Evolutionary conservation across 78 protist genomes (phyloP).

Genomic region (slime mould (Dictyostelium discoideum)): DNA sequence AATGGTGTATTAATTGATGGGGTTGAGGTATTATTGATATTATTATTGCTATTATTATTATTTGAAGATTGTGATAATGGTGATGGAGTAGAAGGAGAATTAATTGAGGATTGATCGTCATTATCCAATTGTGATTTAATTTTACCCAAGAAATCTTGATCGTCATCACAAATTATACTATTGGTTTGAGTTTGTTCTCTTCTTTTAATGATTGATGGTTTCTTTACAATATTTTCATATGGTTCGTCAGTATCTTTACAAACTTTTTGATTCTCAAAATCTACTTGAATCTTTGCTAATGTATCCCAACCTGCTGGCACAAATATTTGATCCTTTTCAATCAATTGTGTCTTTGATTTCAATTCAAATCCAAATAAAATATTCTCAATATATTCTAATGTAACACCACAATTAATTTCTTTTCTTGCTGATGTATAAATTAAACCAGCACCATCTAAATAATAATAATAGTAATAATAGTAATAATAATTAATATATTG

Average conservation of each 20-base stretch:
- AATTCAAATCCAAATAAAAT: constrained; percentile 78
- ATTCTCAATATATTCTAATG: constrained; percentile 70
- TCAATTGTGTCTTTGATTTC: constrained; percentile 57
- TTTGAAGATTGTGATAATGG: background rate
- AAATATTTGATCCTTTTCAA: constrained; percentile 82
- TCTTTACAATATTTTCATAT: constrained; percentile 66
- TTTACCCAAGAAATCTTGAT: constrained; percentile 61
- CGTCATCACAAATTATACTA: constrained; percentile 40
- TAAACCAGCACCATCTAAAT: constrained; percentile 82
- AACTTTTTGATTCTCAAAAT: constrained; percentile 79
- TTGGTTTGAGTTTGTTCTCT: constrained; percentile 57
- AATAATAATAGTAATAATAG: background rate
- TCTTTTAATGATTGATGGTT: constrained; percentile 62
- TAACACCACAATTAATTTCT: constrained; percentile 69
- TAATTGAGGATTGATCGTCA: background rate
- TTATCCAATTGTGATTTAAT: constrained; percentile 40
- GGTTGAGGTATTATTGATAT: background rate
- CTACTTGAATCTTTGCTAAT: constrained; percentile 65
- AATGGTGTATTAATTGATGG: background rate
- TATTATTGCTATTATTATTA: background rate
- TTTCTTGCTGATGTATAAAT: constrained; percentile 84
- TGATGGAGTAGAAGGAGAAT: background rate
- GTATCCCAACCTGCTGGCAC: constrained; percentile 85
- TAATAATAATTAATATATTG: background rate
- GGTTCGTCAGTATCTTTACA: constrained; percentile 72